Evolutionary conservation across 805 yeast genomes (phyloP).

Genomic region (Nakazawaea populi): DNA sequence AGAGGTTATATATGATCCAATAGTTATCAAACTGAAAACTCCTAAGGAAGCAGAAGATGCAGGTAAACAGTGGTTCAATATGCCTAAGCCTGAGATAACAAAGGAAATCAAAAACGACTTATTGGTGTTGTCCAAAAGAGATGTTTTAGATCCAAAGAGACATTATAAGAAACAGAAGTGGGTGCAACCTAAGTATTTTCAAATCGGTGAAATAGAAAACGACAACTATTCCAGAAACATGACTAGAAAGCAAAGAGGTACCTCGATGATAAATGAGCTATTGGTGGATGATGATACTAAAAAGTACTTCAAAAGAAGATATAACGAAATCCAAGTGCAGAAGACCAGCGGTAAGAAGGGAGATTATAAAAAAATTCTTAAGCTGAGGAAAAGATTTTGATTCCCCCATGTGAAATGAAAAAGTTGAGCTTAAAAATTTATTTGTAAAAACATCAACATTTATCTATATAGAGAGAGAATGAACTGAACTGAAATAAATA

Average conservation of each 20-base stretch:
- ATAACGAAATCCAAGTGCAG: slow-evolving; percentile 66
- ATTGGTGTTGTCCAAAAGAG: slow-evolving; percentile 74
- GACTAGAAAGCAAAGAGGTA: slow-evolving; percentile 65
- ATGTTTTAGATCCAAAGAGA: slow-evolving; percentile 90
- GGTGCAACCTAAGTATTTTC: slow-evolving; percentile 73
- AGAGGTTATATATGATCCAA: slow-evolving; percentile 43
- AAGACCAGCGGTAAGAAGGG: slow-evolving; percentile 59
- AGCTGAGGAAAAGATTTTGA: slow-evolving; percentile 48
- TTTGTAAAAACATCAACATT: neutral
- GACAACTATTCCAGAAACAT: slow-evolving; percentile 71
- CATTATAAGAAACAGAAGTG: slow-evolving; percentile 87
- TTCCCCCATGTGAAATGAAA: neutral
- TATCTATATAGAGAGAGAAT: neutral
- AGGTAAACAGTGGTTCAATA: slow-evolving; percentile 71
- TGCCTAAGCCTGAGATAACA: slow-evolving; percentile 74
- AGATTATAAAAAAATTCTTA: slow-evolving; percentile 57
- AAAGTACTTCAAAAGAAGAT: slow-evolving; percentile 80
- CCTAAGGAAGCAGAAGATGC: slow-evolving; percentile 23
- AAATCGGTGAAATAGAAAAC: slow-evolving; percentile 79
- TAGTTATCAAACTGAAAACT: slow-evolving; percentile 18
- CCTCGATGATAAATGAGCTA: slow-evolving; percentile 76
- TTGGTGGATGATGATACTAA: slow-evolving; percentile 65
- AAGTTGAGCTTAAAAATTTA: no score
- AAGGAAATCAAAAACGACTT: slow-evolving; percentile 71
- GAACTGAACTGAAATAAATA: no score